Conservation (phyloP, 129 eudicot species). For the Smallanthus sonchifolius region DNA sequence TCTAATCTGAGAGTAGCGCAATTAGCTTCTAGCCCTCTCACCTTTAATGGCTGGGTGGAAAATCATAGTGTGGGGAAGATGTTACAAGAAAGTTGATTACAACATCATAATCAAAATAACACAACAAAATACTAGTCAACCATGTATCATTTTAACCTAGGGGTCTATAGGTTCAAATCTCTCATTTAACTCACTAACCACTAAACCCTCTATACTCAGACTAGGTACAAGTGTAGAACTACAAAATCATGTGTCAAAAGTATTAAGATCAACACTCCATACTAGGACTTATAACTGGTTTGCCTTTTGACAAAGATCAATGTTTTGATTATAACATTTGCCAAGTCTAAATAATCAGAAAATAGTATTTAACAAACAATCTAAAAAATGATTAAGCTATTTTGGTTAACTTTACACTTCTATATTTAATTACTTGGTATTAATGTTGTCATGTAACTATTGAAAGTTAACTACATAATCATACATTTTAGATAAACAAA, state of each 20-base stretch:
- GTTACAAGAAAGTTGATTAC: constrained; percentile 13
- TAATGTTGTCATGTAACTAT: neutral
- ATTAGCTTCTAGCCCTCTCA: constrained; percentile 18
- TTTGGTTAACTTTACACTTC: neutral
- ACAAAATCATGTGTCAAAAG: neutral
- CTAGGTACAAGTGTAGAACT: neutral
- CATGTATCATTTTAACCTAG: constrained; percentile 8
- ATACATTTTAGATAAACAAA: neutral
- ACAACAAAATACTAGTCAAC: constrained; percentile 26
- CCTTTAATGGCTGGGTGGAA: constrained; percentile 8
- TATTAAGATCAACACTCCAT: neutral
- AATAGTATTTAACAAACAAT: neutral
- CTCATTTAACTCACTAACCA: neutral
- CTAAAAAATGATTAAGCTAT: too few relatives aligned
- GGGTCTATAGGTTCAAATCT: constrained; percentile 11
- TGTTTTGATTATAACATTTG: neutral
- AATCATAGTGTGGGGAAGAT: constrained; percentile 14
- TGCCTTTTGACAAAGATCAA: neutral
- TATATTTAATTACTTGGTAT: neutral
- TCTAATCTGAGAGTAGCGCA: constrained; percentile 21
- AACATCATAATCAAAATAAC: constrained; percentile 9
- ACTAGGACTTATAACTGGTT: neutral
- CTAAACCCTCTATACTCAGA: neutral
- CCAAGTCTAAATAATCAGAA: neutral
- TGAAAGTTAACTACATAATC: neutral